Evolutionary conservation across 2,329 filamentous ascomycete genomes (phyloP).

Genomic region (Ophiostoma triangulosporum): DNA sequence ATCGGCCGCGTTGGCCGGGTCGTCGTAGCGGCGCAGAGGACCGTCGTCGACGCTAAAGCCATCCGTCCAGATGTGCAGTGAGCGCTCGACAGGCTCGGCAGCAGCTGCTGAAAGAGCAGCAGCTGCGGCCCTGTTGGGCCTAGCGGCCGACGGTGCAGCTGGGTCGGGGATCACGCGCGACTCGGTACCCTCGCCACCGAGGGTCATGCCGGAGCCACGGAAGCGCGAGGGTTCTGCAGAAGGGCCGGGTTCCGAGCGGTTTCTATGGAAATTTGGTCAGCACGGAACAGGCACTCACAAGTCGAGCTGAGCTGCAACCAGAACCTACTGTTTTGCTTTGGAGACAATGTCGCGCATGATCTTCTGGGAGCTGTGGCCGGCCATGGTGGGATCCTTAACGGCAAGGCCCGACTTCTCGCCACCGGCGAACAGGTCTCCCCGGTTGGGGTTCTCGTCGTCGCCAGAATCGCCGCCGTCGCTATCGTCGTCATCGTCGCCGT

Average conservation of each 20-base stretch:
- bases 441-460: slow-evolving; percentile 40
- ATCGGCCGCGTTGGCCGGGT: slow-evolving; percentile 58
- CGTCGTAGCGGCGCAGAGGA: slow-evolving; percentile 62
- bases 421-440: slow-evolving; percentile 63
- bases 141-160: slow-evolving; percentile 15
- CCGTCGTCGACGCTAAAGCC: slow-evolving; percentile 81
- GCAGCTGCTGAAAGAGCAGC: neutral
- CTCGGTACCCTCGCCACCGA: slow-evolving; percentile 64
- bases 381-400: slow-evolving; percentile 43
- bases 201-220: slow-evolving; percentile 57
- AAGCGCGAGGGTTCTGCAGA: slow-evolving; percentile 41
- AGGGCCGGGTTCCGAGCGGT: slow-evolving; percentile 16
- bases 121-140: slow-evolving; percentile 18
- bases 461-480: slow-evolving; percentile 45
- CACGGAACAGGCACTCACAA: no score
- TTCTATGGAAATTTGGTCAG: neutral
- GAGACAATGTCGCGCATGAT: slow-evolving; percentile 51
- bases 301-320: neutral
- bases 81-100: slow-evolving; percentile 42
- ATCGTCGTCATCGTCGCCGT: slow-evolving; percentile 40
- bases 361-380: slow-evolving; percentile 34
- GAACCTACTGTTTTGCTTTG: slow-evolving; percentile 35
- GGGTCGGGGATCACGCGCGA: slow-evolving; percentile 57
- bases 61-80: slow-evolving; percentile 69
- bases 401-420: slow-evolving; percentile 70